Evolutionary conservation across 768 basidiomycete species (phyloP), one percentile per base, ranked within the genome.

Genomic region (Hygrocybe coccinea): DNA sequence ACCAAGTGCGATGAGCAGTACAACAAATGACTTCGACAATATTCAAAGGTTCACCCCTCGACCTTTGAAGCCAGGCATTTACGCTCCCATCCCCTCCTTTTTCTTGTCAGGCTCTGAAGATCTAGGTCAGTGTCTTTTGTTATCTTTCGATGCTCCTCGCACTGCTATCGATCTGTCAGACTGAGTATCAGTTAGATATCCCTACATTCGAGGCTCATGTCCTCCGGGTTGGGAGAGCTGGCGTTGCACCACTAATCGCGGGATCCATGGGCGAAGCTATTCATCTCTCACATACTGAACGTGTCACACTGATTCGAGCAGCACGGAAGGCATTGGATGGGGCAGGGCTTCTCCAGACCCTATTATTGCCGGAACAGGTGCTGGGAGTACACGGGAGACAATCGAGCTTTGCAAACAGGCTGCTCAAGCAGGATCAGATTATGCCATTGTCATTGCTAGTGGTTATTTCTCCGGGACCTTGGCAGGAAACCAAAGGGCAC

Each of bases 241-340:
- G 88, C 22, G 84, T 90, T 59, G 79, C 73, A 7, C 87, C 87
- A 14, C 73, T 95, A 58, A 74, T 92, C 49, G 79, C 84, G 34
- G 91, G 91, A 15, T 87, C 89, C 4, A 89, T 89, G 89, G 86
- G 92, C 60, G 92, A 95, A 67, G 91, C 88, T 17, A 79, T 83
- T 58, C 91, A 94, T 65, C 65, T 82, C 50, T 78, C 87, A 39
- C 85, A 79, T 62, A 65, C 74, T 2, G 92, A 95, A 64, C 83
- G 92, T 38, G 71, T 76, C 44, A 71, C 63, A 9, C 73, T 93
- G 59, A 83, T 92, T 67, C 79, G 74, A 52, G 76, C 82, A 2
- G 85, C 86, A 19, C 81, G 94, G 39, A 77, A 77, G 52, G 85
- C 83, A 0, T 77, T 95, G 45, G 91, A 95, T 63, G 71, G 70